Conservation (phyloP, 192 early-diverging fungal genomes). For the Oehlia diaphana region DNA sequence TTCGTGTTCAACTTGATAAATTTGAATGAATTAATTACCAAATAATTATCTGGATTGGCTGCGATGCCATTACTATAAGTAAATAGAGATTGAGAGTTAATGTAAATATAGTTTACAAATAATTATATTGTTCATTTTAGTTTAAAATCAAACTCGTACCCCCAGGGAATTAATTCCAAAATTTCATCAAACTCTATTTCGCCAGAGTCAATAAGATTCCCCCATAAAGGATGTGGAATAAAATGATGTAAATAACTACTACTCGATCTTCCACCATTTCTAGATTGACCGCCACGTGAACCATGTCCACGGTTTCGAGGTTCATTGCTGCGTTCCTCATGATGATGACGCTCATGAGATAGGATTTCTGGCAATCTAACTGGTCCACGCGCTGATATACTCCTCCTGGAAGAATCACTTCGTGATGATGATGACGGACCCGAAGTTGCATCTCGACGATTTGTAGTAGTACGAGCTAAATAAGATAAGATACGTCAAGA, state of each 20-base stretch:
- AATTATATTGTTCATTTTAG: not conserved
- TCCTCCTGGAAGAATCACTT: not conserved
- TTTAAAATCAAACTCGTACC: not conserved
- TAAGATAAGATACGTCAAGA: not conserved
- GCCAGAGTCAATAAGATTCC: conserved; percentile 14
- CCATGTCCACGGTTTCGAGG: not conserved
- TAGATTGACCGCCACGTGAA: conserved; percentile 15
- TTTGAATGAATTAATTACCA: conserved; percentile 14
- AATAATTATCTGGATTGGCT: conserved; percentile 30
- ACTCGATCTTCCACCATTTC: not conserved
- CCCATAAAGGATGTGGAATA: conserved; percentile 24
- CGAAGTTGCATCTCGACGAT: conserved; percentile 8
- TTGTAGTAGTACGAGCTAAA: not conserved
- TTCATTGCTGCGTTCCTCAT: conserved; percentile 27
- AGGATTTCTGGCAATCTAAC: conserved; percentile 7
- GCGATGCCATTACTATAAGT: conserved; percentile 22
- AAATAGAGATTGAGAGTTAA: not conserved
- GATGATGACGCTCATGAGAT: conserved; percentile 11
- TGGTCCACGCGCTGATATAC: not conserved
- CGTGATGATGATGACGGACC: conserved; percentile 17
- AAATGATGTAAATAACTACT: conserved; percentile 29
- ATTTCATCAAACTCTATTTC: conserved; percentile 28
- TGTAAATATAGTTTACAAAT: not conserved
- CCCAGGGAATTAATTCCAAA: conserved; percentile 22
- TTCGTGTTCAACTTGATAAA: not conserved